These are phyloP conservation scores for Clarkia xantiana DNA, from an alignment of 345 rosid genomes.

Conservation along the genomic window DNA sequence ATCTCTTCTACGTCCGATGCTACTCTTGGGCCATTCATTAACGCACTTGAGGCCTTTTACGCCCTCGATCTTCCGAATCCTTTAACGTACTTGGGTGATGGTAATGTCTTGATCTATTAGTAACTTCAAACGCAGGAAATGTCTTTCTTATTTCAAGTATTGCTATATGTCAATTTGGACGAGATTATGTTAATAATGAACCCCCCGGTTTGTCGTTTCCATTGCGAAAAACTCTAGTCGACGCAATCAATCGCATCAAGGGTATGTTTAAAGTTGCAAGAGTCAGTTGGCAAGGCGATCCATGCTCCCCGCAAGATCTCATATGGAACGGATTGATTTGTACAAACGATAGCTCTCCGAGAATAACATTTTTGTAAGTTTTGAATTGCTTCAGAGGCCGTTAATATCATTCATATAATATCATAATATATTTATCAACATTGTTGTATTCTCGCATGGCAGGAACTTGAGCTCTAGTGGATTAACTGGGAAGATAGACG, in stretches of 20 bases:
- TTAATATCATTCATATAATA: neutral
- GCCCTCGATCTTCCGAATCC: neutral
- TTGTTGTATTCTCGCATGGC: neutral
- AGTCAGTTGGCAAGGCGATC: constrained; percentile 22
- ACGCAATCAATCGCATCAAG: constrained; percentile 14
- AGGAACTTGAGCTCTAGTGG: constrained; percentile 46
- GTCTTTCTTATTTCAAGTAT: too few relatives aligned
- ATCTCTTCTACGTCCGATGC: neutral
- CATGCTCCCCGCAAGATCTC: constrained; percentile 9
- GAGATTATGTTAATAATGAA: too few relatives aligned
- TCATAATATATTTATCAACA: neutral
- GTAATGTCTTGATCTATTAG: neutral
- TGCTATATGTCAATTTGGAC: neutral
- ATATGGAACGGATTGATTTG: constrained; percentile 13
- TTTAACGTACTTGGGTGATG: neutral
- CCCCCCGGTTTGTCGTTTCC: too few relatives aligned
- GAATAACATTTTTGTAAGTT: constrained; percentile 15
- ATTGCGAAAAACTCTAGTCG: constrained; percentile 13
- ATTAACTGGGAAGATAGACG: constrained; percentile 25
- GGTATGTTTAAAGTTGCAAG: constrained; percentile 3
- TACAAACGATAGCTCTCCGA: constrained; percentile 2
- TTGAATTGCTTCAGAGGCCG: too few relatives aligned
- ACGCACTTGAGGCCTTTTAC: constrained; percentile 1
- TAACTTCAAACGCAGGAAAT: neutral
- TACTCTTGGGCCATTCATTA: constrained; percentile 2